These are phyloP conservation scores for Tetracladium setigerum DNA, from an alignment of 495 filamentous ascomycete genomes.

Conservation along the genomic window DNA sequence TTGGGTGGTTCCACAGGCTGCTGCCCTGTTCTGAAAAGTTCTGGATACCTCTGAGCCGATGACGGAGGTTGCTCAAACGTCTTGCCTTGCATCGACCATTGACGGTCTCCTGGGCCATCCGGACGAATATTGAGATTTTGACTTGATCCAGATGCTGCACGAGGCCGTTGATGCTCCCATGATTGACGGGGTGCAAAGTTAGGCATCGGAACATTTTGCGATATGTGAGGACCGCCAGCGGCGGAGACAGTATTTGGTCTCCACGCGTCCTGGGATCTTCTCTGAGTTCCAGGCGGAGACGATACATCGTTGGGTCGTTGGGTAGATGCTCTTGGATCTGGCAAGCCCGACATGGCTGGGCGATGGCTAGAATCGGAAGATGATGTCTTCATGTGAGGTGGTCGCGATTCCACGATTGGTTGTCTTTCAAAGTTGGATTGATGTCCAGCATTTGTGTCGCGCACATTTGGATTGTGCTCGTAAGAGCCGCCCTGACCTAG, in stretches of 20 bases:
- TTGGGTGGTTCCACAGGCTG: not conserved
- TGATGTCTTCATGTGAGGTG: not conserved
- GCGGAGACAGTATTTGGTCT: conserved; percentile 5
- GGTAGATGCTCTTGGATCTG: not conserved
- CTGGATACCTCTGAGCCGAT: conserved; percentile 30
- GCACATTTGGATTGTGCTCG: too few relatives aligned
- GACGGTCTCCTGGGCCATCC: not conserved
- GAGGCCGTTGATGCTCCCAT: conserved; percentile 7
- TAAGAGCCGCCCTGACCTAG: too few relatives aligned
- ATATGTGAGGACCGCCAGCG: conserved; percentile 1
- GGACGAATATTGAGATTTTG: not conserved
- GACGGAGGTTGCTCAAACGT: conserved; percentile 29
- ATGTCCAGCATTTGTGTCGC: too few relatives aligned
- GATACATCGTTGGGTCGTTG: not conserved
- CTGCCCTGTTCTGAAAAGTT: conserved; percentile 21
- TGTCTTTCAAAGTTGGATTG: too few relatives aligned
- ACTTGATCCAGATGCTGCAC: conserved; percentile 9
- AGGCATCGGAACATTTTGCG: conserved; percentile 2
- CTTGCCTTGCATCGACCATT: conserved; percentile 7
- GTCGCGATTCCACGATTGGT: not conserved
- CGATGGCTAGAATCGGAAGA: conserved; percentile 2
- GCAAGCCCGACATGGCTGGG: too few relatives aligned
- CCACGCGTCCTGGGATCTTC: conserved; percentile 17
- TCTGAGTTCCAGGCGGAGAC: not conserved
- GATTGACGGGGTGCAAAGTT: conserved; percentile 5